Evolutionary conservation across 805 yeast genomes (phyloP).

Genomic region (Candida chilensis): DNA sequence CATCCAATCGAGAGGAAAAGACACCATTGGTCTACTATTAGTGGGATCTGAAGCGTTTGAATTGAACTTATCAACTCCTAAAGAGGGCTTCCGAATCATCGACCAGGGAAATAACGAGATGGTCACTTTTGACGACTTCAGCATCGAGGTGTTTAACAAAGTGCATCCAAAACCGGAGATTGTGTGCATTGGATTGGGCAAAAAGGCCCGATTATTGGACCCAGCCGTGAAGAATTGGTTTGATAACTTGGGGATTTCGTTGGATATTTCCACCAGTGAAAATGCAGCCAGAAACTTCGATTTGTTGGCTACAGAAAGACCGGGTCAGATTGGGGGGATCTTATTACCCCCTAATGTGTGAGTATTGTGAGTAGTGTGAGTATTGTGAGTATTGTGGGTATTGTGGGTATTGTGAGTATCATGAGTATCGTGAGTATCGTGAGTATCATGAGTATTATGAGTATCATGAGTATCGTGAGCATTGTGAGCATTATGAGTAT

Average conservation of each 20-base stretch:
- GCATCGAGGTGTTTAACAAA: conserved; percentile 39
- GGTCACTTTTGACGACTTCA: conserved; percentile 39
- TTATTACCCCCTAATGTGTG: conserved; percentile 64
- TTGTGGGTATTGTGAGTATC: too few species aligned
- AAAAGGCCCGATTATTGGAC: conserved; percentile 50
- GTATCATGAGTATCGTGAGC: too few species aligned
- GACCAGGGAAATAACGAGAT: conserved; percentile 44
- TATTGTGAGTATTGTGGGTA: too few species aligned
- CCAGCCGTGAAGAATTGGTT: conserved; percentile 42
- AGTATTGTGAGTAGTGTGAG: too few species aligned
- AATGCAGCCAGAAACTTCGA: conserved; percentile 67
- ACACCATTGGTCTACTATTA: conserved; percentile 36
- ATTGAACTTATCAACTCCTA: conserved; percentile 32
- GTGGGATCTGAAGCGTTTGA: conserved; percentile 54
- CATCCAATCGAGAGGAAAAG: conserved; percentile 27
- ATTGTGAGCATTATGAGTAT: too few species aligned
- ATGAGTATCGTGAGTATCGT: too few species aligned
- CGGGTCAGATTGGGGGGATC: conserved; percentile 63
- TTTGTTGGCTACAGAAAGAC: conserved; percentile 72
- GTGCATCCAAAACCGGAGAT: conserved; percentile 75
- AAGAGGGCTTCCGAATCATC: conserved; percentile 32
- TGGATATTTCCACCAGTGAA: conserved; percentile 58
- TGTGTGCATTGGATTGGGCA: conserved; percentile 64
- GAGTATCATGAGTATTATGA: too few species aligned
- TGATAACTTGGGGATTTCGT: conserved; percentile 53